A percentile compares a stretch with the other conserved stretches of the same genome.
Conservation (phyloP, 2,329 filamentous ascomycete species). For the Akanthomyces lecanii region DNA sequence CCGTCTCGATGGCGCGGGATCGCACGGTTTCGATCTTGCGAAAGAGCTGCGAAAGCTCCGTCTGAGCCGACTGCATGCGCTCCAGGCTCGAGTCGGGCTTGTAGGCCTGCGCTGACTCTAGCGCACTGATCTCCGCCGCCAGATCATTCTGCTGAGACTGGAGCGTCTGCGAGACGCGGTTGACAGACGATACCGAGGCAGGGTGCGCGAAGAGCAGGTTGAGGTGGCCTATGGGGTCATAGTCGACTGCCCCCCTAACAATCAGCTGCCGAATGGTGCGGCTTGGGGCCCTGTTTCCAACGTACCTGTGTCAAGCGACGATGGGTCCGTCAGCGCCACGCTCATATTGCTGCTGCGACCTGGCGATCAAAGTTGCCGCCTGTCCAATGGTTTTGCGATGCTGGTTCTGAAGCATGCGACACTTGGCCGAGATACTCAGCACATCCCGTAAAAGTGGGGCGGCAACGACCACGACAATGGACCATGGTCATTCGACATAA, state of each 20-base stretch:
- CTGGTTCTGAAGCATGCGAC: background rate
- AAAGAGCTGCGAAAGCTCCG: slow-evolving; percentile 85
- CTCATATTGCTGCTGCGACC: slow-evolving; percentile 14
- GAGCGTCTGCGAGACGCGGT: slow-evolving; percentile 69
- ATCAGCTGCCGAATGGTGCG: background rate
- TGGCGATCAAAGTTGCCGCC: background rate
- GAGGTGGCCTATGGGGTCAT: slow-evolving; percentile 88
- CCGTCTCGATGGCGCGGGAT: slow-evolving; percentile 82
- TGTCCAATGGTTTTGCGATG: background rate
- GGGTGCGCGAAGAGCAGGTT: slow-evolving; percentile 92
- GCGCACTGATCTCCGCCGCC: slow-evolving; percentile 67
- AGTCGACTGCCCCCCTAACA: slow-evolving; percentile 53
- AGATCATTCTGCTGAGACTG: slow-evolving; percentile 76
- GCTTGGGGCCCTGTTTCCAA: background rate
- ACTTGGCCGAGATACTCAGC: background rate
- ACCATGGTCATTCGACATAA: background rate
- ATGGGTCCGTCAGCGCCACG: slow-evolving; percentile 11
- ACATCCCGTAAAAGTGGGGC: slow-evolving; percentile 2
- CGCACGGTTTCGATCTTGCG: slow-evolving; percentile 92
- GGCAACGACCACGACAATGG: background rate
- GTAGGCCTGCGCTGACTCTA: slow-evolving; percentile 75
- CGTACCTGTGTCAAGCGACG: slow-evolving; percentile 17
- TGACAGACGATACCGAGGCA: slow-evolving; percentile 73
- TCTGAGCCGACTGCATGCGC: slow-evolving; percentile 86
- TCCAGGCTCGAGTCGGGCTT: slow-evolving; percentile 83